A percentile compares a stretch with the other conserved stretches of the same genome.
Conservation (phyloP, 805 yeast genomes). For the Myxozyma melibiosi region DNA sequence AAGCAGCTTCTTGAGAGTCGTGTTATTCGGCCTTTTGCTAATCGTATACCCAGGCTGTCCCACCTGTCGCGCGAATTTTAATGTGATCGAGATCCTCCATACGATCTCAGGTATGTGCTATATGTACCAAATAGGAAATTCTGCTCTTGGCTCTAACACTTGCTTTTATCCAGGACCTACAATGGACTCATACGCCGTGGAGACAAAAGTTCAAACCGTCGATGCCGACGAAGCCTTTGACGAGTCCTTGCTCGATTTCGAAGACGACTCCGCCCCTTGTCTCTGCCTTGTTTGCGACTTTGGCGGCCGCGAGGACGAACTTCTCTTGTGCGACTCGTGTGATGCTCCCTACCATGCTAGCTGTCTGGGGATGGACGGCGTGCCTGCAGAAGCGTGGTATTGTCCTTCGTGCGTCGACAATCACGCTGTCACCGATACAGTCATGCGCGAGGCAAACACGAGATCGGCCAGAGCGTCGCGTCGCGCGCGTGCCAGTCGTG, state of each 20-base stretch:
- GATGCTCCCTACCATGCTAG: constrained; percentile 40
- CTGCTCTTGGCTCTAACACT: constrained; percentile 13
- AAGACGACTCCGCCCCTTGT: constrained; percentile 28
- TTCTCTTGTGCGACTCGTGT: constrained; percentile 41
- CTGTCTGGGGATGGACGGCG: constrained; percentile 39
- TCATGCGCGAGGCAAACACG: constrained; percentile 21
- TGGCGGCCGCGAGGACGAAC: constrained; percentile 38
- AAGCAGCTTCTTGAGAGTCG: constrained; percentile 9
- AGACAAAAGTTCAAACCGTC: constrained; percentile 30
- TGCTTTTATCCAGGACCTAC: not conserved
- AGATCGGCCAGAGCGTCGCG: constrained; percentile 10
- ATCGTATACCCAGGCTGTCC: constrained; percentile 51
- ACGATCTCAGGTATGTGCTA: constrained; percentile 25
- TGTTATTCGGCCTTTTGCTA: not conserved
- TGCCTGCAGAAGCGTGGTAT: constrained; percentile 40
- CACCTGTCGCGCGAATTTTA: constrained; percentile 56
- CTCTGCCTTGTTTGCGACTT: constrained; percentile 37
- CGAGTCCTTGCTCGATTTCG: constrained; percentile 5
- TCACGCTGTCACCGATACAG: constrained; percentile 26
- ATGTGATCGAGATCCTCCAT: constrained; percentile 44
- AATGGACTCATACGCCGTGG: constrained; percentile 18
- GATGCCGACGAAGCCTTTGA: constrained; percentile 15
- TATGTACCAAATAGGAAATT: constrained; percentile 5
- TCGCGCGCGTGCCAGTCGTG: constrained; percentile 9
- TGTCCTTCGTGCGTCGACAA: constrained; percentile 41